Conservation (phyloP, 345 rosid species). For the Mercurialis annua region DNA sequence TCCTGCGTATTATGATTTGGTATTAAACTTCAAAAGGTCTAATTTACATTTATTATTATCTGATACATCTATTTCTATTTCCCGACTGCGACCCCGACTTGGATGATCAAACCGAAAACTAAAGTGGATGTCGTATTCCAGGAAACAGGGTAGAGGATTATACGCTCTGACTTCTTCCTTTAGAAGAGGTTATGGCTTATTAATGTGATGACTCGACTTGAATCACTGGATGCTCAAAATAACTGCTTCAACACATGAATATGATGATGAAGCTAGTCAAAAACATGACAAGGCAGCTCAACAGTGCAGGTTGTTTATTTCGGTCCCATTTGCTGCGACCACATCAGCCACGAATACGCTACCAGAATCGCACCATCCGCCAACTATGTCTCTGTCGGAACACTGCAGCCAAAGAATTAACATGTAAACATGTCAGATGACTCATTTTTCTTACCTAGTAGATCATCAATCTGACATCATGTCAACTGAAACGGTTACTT, state of each 20-base stretch:
- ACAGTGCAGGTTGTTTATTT: slow-evolving; percentile 8
- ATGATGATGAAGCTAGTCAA: neutral
- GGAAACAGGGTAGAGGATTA: neutral
- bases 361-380: slow-evolving; percentile 75
- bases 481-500: neutral
- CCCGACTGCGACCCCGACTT: neutral
- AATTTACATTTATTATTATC: slow-evolving; percentile 5
- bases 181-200: neutral
- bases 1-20: neutral
- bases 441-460: neutral
- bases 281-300: slow-evolving; percentile 16
- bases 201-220: slow-evolving; percentile 14
- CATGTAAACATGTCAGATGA: slow-evolving; percentile 21
- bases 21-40: neutral
- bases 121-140: slow-evolving; percentile 14
- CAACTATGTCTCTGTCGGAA: slow-evolving; percentile 45
- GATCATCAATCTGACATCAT: slow-evolving; percentile 11
- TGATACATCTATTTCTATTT: neutral
- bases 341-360: slow-evolving; percentile 59
- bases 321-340: neutral
- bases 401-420: slow-evolving; percentile 41
- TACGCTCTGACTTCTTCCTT: slow-evolving; percentile 2
- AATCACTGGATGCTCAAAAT: slow-evolving; percentile 4
- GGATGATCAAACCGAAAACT: slow-evolving; percentile 13
- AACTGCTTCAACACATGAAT: slow-evolving; percentile 2